A percentile compares a stretch with the other conserved stretches of the same genome.
Evolutionary conservation across 768 basidiomycete genomes (phyloP).

Genomic region (Naematelia encephala): DNA sequence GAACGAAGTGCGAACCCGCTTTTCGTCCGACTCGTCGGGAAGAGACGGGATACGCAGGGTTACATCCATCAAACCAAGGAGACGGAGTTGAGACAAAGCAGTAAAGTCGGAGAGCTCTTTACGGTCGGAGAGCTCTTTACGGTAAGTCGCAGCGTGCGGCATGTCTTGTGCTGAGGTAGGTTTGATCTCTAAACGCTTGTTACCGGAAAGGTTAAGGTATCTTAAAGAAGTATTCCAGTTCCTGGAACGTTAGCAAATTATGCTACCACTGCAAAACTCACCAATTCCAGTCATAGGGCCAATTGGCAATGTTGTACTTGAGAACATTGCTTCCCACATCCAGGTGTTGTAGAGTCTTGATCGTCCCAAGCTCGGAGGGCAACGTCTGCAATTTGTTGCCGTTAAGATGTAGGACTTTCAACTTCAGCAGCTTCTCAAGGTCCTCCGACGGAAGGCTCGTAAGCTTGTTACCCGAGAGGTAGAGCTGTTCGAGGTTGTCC

Average conservation of each 20-base stretch:
- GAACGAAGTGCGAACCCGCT: conserved; percentile 84
- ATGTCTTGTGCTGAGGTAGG: conserved; percentile 58
- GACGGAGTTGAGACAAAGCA: conserved; percentile 74
- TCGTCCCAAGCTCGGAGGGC: conserved; percentile 82
- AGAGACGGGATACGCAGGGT: conserved; percentile 59
- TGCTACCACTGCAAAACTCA: conserved; percentile 52
- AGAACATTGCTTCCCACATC: conserved; percentile 91
- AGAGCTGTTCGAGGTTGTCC: conserved; percentile 71
- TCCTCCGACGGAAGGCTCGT: conserved; percentile 87
- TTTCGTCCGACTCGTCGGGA: conserved; percentile 66
- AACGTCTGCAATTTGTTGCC: conserved; percentile 90
- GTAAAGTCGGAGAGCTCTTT: conserved; percentile 69
- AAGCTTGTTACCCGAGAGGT: conserved; percentile 92
- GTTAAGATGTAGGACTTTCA: conserved; percentile 80
- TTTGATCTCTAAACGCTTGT: conserved; percentile 94
- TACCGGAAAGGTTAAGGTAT: conserved; percentile 95
- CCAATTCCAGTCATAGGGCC: conserved; percentile 99
- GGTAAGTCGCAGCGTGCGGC: conserved; percentile 47
- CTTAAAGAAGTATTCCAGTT: conserved; percentile 91
- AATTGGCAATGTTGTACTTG: conserved; percentile 97
- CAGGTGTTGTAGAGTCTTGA: conserved; percentile 70
- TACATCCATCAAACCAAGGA: conserved; percentile 97
- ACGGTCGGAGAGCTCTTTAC: conserved; percentile 54
- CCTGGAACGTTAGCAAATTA: conserved; percentile 56
- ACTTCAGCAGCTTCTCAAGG: conserved; percentile 63